These are phyloP conservation scores for Cyberlindnera euphorbiiphila DNA, from an alignment of 805 yeast genomes.

Conservation along the genomic window DNA sequence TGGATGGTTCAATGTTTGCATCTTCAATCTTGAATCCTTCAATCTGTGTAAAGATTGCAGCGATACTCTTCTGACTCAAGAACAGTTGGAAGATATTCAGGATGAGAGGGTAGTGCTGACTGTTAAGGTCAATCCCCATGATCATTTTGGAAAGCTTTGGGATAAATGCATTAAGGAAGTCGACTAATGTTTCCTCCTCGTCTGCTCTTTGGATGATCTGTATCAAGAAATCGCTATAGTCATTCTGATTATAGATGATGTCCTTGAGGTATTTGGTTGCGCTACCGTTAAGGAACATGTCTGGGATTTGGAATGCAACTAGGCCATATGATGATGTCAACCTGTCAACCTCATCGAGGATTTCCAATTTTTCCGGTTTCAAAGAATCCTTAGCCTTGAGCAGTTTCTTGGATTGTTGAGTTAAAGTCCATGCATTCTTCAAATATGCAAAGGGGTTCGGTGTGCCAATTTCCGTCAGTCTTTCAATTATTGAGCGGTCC, in stretches of 20 bases:
- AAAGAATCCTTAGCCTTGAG: conserved; percentile 39
- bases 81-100: conserved; percentile 55
- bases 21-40: conserved; percentile 49
- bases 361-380: conserved; percentile 33
- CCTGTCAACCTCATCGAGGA: conserved; percentile 47
- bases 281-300: conserved; percentile 33
- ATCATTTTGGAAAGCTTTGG: conserved; percentile 35
- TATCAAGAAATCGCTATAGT: conserved; percentile 44
- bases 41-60: conserved; percentile 53
- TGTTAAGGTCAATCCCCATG: conserved; percentile 39
- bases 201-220: conserved; percentile 55
- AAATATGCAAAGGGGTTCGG: conserved; percentile 45
- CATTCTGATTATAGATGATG: conserved; percentile 28
- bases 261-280: conserved; percentile 29
- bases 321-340: conserved; percentile 59
- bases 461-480: conserved; percentile 52
- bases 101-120: conserved; percentile 48
- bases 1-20: conserved; percentile 39
- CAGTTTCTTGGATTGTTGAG: conserved; percentile 40
- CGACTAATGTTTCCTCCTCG: conserved; percentile 63
- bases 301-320: conserved; percentile 66
- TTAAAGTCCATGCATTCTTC: conserved; percentile 39
- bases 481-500: conserved; percentile 53
- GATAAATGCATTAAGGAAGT: conserved; percentile 51
- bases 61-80: conserved; percentile 56